Evolutionary conservation across 768 basidiomycete genomes (phyloP).

Genomic region (Tremella fuciformis): DNA sequence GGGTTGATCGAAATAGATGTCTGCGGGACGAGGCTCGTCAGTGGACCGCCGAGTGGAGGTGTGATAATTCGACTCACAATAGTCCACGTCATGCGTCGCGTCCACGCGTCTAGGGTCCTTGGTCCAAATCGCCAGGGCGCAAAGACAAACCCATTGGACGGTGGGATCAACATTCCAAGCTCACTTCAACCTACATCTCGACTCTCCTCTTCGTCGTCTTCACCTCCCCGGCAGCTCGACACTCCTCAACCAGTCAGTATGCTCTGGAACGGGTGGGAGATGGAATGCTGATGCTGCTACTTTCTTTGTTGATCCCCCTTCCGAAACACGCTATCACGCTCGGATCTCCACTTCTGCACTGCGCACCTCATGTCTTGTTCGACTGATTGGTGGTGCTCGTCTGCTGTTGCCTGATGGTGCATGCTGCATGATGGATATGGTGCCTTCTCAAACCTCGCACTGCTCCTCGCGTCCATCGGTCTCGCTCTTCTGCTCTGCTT

Average conservation of each 20-base stretch:
- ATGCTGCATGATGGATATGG: neutral
- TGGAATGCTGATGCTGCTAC: too few species aligned
- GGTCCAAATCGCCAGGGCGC: constrained; percentile 4
- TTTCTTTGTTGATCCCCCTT: too few species aligned
- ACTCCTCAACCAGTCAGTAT: too few species aligned
- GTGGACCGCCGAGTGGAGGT: neutral
- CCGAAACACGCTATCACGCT: neutral
- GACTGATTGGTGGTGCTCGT: too few species aligned
- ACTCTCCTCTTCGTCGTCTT: too few species aligned
- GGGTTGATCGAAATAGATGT: too few species aligned
- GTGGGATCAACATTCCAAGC: too few species aligned
- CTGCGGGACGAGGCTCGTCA: too few species aligned
- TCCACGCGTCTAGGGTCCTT: constrained; percentile 8
- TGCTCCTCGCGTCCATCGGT: neutral
- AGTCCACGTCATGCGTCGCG: constrained; percentile 3
- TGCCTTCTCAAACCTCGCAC: neutral
- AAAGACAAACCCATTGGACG: neutral
- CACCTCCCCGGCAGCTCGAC: too few species aligned
- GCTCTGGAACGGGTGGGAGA: too few species aligned
- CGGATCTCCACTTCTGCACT: neutral
- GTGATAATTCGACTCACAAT: neutral
- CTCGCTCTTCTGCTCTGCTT: neutral
- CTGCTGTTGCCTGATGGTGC: neutral
- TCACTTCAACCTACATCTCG: too few species aligned
- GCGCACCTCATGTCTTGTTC: too few species aligned